These are phyloP conservation scores for Lactarius sp. DNA, from an alignment of 768 basidiomycete genomes.

Conservation along the genomic window DNA sequence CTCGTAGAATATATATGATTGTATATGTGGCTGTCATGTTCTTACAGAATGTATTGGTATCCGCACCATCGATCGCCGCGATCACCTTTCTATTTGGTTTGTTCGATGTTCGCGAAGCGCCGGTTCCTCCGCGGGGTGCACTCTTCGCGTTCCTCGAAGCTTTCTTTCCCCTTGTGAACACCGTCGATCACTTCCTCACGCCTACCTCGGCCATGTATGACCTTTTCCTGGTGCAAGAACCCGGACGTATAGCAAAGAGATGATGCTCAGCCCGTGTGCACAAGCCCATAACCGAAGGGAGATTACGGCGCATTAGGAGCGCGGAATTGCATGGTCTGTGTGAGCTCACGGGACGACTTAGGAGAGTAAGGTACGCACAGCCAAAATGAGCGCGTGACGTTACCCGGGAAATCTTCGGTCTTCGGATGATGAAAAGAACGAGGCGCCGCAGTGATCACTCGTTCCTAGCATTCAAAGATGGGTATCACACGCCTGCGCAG, in stretches of 20 bases:
- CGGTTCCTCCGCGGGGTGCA: conserved; percentile 47
- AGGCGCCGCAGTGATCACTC: too few relatives aligned
- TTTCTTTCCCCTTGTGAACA: conserved; percentile 34
- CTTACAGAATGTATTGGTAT: conserved; percentile 60
- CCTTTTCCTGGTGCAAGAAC: not conserved
- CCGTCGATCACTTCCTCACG: conserved; percentile 64
- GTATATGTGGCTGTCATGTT: conserved; percentile 12
- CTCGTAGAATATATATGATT: conserved; percentile 20
- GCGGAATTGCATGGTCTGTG: too few relatives aligned
- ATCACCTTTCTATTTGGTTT: conserved; percentile 58
- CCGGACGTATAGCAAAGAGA: not conserved
- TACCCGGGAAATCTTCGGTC: too few relatives aligned
- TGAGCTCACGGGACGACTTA: too few relatives aligned
- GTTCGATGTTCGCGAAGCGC: conserved; percentile 50
- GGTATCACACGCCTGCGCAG: too few relatives aligned
- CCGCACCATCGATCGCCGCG: conserved; percentile 68
- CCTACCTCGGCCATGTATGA: conserved; percentile 57
- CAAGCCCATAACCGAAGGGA: too few relatives aligned
- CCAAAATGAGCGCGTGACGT: too few relatives aligned
- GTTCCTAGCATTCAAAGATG: too few relatives aligned
- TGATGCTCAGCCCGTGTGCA: not conserved
- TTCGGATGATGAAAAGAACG: too few relatives aligned
- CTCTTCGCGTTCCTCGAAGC: conserved; percentile 11
- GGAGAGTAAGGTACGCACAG: too few relatives aligned
- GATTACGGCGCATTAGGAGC: too few relatives aligned